phyloP scores from a whole-genome alignment of 495 filamentous ascomycete genomes.

The Chaetomium cochliodes region DNA sequence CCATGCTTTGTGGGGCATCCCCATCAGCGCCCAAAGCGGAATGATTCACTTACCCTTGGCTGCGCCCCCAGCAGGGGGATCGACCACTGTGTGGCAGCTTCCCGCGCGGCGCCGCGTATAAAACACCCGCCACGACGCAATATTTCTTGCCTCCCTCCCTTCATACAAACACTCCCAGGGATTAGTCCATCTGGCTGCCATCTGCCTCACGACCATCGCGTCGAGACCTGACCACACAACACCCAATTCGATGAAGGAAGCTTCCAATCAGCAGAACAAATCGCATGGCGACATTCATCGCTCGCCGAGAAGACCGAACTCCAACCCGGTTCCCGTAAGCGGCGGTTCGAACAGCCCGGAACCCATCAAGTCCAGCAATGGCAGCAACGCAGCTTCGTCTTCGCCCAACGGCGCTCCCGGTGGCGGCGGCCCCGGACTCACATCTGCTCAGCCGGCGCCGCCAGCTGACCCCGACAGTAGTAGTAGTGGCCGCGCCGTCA shows the following conservation, averaged over 20 bases:
- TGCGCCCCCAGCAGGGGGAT: conserved; percentile 14
- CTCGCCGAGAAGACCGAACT: conserved; percentile 17
- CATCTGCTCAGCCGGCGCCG: not conserved
- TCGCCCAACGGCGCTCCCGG: conserved; percentile 5
- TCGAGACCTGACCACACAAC: not conserved
- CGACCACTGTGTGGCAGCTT: not conserved
- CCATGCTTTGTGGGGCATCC: not conserved
- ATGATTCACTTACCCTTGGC: not conserved
- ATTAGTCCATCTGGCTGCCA: not conserved
- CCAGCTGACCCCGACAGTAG: conserved; percentile 11
- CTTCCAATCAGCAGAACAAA: conserved; percentile 14
- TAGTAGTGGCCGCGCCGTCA: conserved; percentile 8
- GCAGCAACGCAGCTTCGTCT: conserved; percentile 7
- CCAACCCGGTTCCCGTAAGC: conserved; percentile 4
- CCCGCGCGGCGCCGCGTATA: not conserved
- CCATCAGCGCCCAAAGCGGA: conserved; percentile 7
- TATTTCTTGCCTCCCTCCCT: not conserved
- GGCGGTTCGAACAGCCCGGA: not conserved
- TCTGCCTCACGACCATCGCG: conserved; percentile 12
- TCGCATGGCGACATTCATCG: conserved; percentile 22
- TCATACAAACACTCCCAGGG: not conserved
- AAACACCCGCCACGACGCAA: conserved; percentile 4
- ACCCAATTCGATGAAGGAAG: conserved; percentile 28
- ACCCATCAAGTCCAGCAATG: conserved; percentile 1
- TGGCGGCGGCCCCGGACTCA: not conserved